phyloP scores from a whole-genome alignment of 495 filamentous ascomycete species.

The Penicillium argentinense region DNA sequence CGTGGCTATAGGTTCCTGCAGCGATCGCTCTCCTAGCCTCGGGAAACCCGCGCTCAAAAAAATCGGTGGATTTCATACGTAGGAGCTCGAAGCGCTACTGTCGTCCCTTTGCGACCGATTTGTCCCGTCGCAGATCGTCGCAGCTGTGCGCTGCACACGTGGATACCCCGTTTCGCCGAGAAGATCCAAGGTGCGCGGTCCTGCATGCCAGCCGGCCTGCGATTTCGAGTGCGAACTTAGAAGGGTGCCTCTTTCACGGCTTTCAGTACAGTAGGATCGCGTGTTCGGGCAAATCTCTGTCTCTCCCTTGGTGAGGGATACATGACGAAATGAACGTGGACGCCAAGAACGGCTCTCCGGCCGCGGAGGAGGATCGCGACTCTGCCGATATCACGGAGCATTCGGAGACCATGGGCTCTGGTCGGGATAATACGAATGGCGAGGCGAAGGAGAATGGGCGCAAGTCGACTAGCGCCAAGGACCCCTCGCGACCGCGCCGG shows the following conservation, averaged over 20 bases:
- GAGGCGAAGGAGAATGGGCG: conserved; percentile 51
- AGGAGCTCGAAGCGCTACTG: too few relatives aligned
- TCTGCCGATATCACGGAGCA: conserved; percentile 51
- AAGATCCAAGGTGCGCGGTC: conserved; percentile 11
- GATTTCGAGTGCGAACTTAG: conserved; percentile 12
- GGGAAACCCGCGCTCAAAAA: too few relatives aligned
- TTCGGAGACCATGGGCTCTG: conserved; percentile 29
- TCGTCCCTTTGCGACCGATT: conserved; percentile 10
- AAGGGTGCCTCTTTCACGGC: background rate
- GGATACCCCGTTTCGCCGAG: conserved; percentile 19
- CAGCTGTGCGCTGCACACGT: conserved; percentile 19
- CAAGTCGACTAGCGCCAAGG: conserved; percentile 69
- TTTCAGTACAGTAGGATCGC: background rate
- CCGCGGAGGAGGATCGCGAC: conserved; percentile 53
- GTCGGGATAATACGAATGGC: conserved; percentile 57
- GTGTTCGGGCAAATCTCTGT: conserved; percentile 1
- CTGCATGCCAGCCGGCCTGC: too few relatives aligned
- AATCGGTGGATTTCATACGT: too few relatives aligned
- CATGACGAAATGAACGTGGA: conserved; percentile 55
- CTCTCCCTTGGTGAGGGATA: conserved; percentile 12
- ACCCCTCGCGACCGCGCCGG: conserved; percentile 80
- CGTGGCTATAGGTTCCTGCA: conserved; percentile 22
- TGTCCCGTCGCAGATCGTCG: background rate
- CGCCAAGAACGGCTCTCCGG: conserved; percentile 41
- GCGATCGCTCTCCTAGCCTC: too few relatives aligned